These are phyloP conservation scores for Podospora tetraspora DNA, from an alignment of 495 filamentous ascomycete species.

Conservation along the genomic window DNA sequence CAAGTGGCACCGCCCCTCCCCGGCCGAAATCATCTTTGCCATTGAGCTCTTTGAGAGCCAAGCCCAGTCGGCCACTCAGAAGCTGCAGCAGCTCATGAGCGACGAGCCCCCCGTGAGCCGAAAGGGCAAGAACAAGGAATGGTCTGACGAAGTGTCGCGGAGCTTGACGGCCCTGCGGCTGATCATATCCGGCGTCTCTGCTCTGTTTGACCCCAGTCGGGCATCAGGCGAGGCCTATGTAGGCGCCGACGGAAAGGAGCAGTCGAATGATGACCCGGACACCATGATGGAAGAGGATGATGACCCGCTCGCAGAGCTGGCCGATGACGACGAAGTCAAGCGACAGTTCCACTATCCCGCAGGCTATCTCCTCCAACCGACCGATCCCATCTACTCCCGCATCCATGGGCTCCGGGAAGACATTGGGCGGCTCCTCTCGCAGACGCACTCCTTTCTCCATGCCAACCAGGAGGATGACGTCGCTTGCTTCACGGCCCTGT, in stretches of 20 bases:
- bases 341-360: constrained; percentile 79
- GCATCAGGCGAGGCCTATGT: constrained; percentile 47
- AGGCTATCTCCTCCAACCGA: constrained; percentile 70
- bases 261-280: constrained; percentile 40
- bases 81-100: constrained; percentile 68
- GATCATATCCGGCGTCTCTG: constrained; percentile 78
- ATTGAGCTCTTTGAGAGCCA: constrained; percentile 82
- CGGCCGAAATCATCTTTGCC: constrained; percentile 79
- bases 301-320: constrained; percentile 60
- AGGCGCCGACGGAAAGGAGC: constrained; percentile 34
- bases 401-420: constrained; percentile 77
- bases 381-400: constrained; percentile 56
- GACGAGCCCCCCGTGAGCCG: constrained; percentile 80
- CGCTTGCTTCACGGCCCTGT: constrained; percentile 85
- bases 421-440: constrained; percentile 73
- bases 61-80: constrained; percentile 48
- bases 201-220: constrained; percentile 76
- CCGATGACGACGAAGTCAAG: constrained; percentile 76
- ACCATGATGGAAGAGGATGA: constrained; percentile 52
- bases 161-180: constrained; percentile 82
- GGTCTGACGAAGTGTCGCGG: constrained; percentile 92
- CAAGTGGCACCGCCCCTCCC: constrained; percentile 81
- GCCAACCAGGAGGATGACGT: constrained; percentile 92
- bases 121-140: constrained; percentile 93
- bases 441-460: constrained; percentile 76